Base-by-base conservation (phyloP, 164 flowering plant genomes). In the Tetracentron sinense region DNA sequence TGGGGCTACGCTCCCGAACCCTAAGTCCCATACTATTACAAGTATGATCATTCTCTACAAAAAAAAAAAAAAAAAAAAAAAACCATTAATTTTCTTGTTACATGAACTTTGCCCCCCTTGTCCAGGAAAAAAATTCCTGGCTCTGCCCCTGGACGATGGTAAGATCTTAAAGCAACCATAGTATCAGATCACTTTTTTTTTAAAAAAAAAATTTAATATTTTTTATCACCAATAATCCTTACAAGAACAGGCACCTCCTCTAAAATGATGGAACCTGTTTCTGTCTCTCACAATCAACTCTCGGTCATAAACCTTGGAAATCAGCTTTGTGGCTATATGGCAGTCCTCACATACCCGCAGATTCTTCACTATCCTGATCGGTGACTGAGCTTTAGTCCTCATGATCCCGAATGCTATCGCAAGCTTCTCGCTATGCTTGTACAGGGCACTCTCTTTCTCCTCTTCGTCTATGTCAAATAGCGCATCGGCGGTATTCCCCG, bases 271-370 rank as follows among this genome's bases (percentile, higher is more conserved):
- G 44, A 38, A 38, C 14, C 44, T 12, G 14, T 38, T 38, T 20
- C 21, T n/a, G 50, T 47, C 50, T 17, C 50, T 47, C 4, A 47
- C 21, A 47, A 47, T 47, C 1, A 47, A n/a, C 7, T 47, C 50
- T 5, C 50, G 50, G 50, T n/a, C 21, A 17, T 15, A 47, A 3
- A 47, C 50, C 50, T 47, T 47, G 50, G 50, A 47, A 47, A 47
- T n/a, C 50, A 47, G 50, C 50, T 47, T 47, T 17, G 50, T 47
- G 50, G 50, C 50, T 47, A 20, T 47, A 17, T 47, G 50, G 50
- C 50, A 47, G 50, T 47, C 44, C 44, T 38, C 14, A 16, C 44
- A 38, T 1, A 38, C 44, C 44, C 44, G 8, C 8, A 38, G 44
- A 47, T 47, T 47, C 50, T 47, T 47, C 50, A 17, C 50, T 1